These are phyloP conservation scores for Madurella fahalii DNA, from an alignment of 2,329 filamentous ascomycete genomes.

Conservation along the genomic window DNA sequence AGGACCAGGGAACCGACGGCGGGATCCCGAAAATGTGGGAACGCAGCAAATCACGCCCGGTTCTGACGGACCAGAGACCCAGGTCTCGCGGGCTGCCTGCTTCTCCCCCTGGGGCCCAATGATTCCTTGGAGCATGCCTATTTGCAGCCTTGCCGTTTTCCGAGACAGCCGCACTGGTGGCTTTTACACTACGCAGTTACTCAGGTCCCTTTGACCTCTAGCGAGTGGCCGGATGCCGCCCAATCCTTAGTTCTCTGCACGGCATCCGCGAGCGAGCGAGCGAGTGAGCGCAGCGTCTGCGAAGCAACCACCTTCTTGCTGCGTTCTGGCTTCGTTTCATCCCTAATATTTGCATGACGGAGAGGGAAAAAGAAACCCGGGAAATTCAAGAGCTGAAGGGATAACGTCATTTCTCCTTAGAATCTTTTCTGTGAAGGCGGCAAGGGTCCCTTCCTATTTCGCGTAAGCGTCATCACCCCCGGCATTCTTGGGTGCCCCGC, in stretches of 20 bases:
- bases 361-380: not conserved
- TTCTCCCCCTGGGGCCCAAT: slow-evolving; percentile 2
- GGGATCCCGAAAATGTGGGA: not conserved
- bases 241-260: too few species aligned
- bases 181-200: too few species aligned
- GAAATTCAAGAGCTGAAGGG: not conserved
- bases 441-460: slow-evolving; percentile 2
- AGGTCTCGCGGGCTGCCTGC: slow-evolving; percentile 3
- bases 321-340: too few species aligned
- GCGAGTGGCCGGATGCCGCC: too few species aligned
- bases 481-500: not conserved
- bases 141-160: not conserved
- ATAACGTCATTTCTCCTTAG: slow-evolving; percentile 9
- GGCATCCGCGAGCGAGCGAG: too few species aligned
- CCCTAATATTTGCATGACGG: too few species aligned
- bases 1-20: slow-evolving; percentile 4
- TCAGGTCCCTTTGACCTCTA: too few species aligned
- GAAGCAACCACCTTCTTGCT: too few species aligned
- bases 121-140: not conserved
- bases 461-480: not conserved
- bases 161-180: too few species aligned
- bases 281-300: too few species aligned
- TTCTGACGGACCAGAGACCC: not conserved
- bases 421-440: not conserved
- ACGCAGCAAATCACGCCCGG: not conserved